A percentile compares a stretch with the other conserved stretches of the same genome.
Evolutionary conservation across 2,329 filamentous ascomycete genomes (phyloP).

Genomic region (Phialophora chinensis): DNA sequence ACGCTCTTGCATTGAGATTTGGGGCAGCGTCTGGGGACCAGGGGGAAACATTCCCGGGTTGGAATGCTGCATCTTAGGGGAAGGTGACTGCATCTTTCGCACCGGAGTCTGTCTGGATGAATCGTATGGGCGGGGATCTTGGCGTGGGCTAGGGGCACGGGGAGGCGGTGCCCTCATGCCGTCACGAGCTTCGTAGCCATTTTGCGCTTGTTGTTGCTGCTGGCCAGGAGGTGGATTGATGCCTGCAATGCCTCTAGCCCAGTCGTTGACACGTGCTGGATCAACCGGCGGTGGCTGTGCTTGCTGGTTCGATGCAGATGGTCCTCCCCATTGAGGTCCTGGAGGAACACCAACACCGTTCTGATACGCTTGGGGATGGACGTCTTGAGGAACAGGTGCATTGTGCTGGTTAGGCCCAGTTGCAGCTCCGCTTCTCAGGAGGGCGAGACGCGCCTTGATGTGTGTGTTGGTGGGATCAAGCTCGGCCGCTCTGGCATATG

Average conservation of each 20-base stretch:
- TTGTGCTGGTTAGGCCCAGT: conserved; percentile 74
- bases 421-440: conserved; percentile 80
- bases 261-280: conserved; percentile 62
- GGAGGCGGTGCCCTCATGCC: conserved; percentile 70
- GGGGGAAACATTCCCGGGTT: conserved; percentile 58
- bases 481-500: conserved; percentile 92
- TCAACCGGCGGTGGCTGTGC: conserved; percentile 58
- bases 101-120: conserved; percentile 59
- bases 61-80: conserved; percentile 63
- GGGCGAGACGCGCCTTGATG: conserved; percentile 91
- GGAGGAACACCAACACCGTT: conserved; percentile 81
- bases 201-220: conserved; percentile 36
- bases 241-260: conserved; percentile 74
- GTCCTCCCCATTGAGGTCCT: conserved; percentile 86
- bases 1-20: conserved; percentile 55
- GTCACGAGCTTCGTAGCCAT: conserved; percentile 83
- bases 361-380: conserved; percentile 94
- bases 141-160: conserved; percentile 76
- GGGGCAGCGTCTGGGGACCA: conserved; percentile 56
- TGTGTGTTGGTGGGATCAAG: conserved; percentile 91
- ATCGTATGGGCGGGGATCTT: conserved; percentile 75
- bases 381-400: conserved; percentile 90
- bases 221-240: conserved; percentile 65
- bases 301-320: conserved; percentile 54
- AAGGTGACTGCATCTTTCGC: conserved; percentile 62